Evolutionary conservation across 208 protist genomes (phyloP).

Genomic region (Acanthamoeba rhysodes): DNA sequence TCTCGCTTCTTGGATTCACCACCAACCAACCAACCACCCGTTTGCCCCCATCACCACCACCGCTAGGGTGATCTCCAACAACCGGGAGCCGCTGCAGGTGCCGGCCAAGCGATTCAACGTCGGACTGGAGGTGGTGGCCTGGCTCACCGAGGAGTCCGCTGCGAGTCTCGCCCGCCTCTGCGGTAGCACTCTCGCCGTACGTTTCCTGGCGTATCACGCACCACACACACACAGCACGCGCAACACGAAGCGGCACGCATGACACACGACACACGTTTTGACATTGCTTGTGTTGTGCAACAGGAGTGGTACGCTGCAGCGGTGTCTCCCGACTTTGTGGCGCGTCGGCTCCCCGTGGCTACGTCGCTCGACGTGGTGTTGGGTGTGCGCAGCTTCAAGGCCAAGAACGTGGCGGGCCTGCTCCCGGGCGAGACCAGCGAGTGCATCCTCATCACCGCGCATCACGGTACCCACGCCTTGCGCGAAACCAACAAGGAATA

Average conservation of each 20-base stretch:
- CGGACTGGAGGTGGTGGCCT: neutral
- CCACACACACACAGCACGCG: too few species aligned
- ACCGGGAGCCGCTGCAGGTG: slow-evolving; percentile 24
- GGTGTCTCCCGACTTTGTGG: neutral
- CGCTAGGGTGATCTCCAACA: slow-evolving; percentile 25
- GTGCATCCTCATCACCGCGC: slow-evolving; percentile 26
- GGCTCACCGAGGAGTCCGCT: slow-evolving; percentile 30
- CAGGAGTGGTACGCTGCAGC: neutral
- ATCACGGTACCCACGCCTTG: neutral
- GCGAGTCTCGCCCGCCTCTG: neutral
- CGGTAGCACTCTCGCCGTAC: neutral
- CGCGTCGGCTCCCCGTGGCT: neutral
- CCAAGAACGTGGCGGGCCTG: slow-evolving; percentile 10
- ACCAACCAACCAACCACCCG: too few species aligned
- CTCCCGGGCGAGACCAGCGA: neutral
- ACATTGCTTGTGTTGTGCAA: neutral
- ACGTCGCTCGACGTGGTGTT: slow-evolving; percentile 20
- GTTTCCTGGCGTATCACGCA: neutral
- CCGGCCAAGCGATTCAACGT: neutral
- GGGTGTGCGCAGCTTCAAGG: neutral
- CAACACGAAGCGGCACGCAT: too few species aligned
- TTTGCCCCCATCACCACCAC: too few species aligned
- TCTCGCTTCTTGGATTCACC: neutral
- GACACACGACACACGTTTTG: neutral
- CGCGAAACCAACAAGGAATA: neutral